phyloP scores from a whole-genome alignment of 148 eudicot species.

The Fallopia convolvulus region DNA sequence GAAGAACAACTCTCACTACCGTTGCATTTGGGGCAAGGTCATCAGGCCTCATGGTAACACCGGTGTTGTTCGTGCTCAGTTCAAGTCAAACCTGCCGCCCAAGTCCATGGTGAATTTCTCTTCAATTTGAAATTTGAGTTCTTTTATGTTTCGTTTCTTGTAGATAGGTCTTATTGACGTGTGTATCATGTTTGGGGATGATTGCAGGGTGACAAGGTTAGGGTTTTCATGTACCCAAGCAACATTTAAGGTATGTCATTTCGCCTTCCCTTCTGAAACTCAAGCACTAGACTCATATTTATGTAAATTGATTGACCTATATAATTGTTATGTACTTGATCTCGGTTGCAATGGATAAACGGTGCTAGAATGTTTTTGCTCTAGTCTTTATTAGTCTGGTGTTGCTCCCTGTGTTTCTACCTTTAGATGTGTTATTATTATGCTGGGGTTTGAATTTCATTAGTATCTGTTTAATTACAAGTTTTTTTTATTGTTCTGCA shows the following conservation, averaged over 20 bases:
- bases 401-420: too few species aligned
- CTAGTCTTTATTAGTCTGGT: too few species aligned
- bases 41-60: slow-evolving; percentile 81
- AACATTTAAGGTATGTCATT: slow-evolving; percentile 53
- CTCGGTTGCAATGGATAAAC: too few species aligned
- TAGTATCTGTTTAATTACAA: background rate
- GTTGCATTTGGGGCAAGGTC: slow-evolving; percentile 92
- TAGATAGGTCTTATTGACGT: background rate
- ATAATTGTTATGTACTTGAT: too few species aligned
- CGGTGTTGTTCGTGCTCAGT: slow-evolving; percentile 79
- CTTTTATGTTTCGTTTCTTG: background rate
- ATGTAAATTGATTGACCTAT: too few species aligned
- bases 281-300: too few species aligned
- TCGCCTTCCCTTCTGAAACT: background rate
- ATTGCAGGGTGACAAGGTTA: slow-evolving; percentile 67
- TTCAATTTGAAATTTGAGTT: background rate
- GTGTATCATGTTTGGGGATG: slow-evolving; percentile 9
- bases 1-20: slow-evolving; percentile 59
- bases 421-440: too few species aligned
- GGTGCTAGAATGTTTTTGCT: too few species aligned
- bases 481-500: slow-evolving; percentile 13
- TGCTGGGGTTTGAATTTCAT: too few species aligned
- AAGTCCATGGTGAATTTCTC: slow-evolving; percentile 60
- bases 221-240: slow-evolving; percentile 86
- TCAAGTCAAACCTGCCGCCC: slow-evolving; percentile 78